Base-by-base conservation (phyloP, 768 basidiomycete species). In the Hygrophoropsis aurantiaca region DNA sequence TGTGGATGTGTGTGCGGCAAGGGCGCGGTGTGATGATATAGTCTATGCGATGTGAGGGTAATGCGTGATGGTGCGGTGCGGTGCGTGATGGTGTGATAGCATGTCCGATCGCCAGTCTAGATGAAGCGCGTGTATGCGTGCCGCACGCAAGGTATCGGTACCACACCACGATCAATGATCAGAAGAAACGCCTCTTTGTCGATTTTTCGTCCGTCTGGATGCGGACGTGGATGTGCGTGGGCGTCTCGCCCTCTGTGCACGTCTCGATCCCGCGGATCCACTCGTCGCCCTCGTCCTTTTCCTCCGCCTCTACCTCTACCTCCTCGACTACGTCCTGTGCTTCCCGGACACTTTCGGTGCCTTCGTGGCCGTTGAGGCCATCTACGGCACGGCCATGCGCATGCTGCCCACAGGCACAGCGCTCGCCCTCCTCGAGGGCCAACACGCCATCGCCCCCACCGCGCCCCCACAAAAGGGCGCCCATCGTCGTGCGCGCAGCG, bases 401-500 rank as follows among this genome's bases (percentile, higher is more conserved):
- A 36, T 20, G 45, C 55, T 67, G 67, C 19, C 76, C 78, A 63
- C 94, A 97, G 15, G 84, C 82, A 61, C 94, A 97, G 34, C 42
- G 51, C 24, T 67, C 64, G n/a, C 63, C 65, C 10, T 65, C 63
- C 18, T 62, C 64, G 4, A 65, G 30, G 1, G 65, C 64, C 40
- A 94, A 75, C 49, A 95, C 72, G 20, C 83, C 85, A 50, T 79
- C 79, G 20, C 81, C 79, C 61, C 86, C 88, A 44, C 88, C 87
- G 41, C 71, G 74, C 21, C 94, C 94, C 61, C 86, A 84, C 42
- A 98, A 76, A 40, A 99, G 69, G 63, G 97, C 93, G 10, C 91
- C 88, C 47, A 99, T 79, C 23, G 97, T 97, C 64, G 93, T 95
- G 33, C 97, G 84, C 40, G 85, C 81, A 15, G 78, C 72, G 3